phyloP scores from a whole-genome alignment of 176 grass and related monocot genomes.

The Triticum urartu region DNA sequence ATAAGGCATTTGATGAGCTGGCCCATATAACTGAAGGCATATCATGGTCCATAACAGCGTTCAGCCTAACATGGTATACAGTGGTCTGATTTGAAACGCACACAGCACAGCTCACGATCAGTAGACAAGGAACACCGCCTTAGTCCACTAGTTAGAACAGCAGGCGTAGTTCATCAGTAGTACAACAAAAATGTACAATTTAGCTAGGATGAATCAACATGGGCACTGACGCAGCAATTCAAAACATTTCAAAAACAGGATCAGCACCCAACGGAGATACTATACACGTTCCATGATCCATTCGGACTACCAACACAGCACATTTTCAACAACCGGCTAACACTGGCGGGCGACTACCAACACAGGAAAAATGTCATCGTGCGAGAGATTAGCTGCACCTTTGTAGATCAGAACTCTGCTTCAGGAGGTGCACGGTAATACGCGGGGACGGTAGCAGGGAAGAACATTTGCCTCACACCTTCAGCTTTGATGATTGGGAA shows the following conservation, averaged over 20 bases:
- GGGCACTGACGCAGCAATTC: not conserved
- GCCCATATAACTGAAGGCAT: not conserved
- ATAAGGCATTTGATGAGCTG: too few relatives aligned
- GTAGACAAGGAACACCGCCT: not conserved
- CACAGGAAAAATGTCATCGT: constrained; percentile 25
- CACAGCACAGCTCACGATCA: not conserved
- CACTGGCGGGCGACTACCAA: not conserved
- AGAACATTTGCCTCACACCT: constrained; percentile 98
- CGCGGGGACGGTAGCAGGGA: constrained; percentile 84
- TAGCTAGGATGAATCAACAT: not conserved
- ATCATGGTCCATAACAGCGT: not conserved
- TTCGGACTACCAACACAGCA: not conserved
- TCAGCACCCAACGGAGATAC: not conserved
- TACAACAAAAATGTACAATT: constrained; percentile 15
- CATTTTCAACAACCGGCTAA: not conserved
- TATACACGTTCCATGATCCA: constrained; percentile 39
- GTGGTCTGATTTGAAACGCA: too few relatives aligned
- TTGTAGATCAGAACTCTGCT: not conserved
- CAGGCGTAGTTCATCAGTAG: not conserved
- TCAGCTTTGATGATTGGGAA: constrained; percentile 97
- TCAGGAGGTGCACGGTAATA: constrained; percentile 61
- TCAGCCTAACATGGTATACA: not conserved
- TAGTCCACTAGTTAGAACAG: not conserved
- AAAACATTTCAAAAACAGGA: not conserved
- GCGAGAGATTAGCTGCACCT: not conserved